Evolutionary conservation across 202 grass and related monocot genomes (phyloP), one percentile per base, ranked within the genome.

Genomic region (Tripidium arundinaceum): DNA sequence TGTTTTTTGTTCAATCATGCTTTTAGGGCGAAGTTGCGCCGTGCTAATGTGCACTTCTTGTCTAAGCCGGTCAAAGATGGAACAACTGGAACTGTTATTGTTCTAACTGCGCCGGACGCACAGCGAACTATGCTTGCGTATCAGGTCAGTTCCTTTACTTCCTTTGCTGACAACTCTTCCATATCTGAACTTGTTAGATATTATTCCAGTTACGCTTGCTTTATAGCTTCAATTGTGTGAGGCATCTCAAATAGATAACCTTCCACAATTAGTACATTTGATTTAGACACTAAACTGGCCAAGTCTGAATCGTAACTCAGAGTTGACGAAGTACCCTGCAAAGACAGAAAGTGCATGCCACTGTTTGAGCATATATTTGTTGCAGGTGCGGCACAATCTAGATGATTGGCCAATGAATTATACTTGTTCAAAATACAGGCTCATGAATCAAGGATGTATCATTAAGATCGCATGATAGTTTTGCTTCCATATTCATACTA

Each of bases 121-220:
- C 92, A 98, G 11, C 86, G 96, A 31, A 98, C 96, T 80, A 98
- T 98, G 96, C 96, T 93, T 82, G 96, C 96, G 34, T 98, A 88
- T 80, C 92, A 91, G 96, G 96, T 98, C 13, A 81, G 27, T 49
- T 83, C 49, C 59, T 80, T 79, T 75, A 70, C 68, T 49, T 83
- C 41, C 59, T 80, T 80, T 75, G 69, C 43, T 55, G 49, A 50
- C 18, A 31, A 25, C 31, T 33, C 31, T 33, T 25, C 21, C 74
- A 10, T 28, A 76, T 67, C 14, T 68, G 6, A 47, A 34, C 28
- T 33, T n/a, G 5, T 39, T 79, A 41, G 18, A 19, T 10, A 37
- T 29, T 66, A 19, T 14, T 83, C 74, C 16, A 13, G 8, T n/a
- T 58, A 98, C 3, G 96, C 92, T 78, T 83, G 84, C 55, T 87